phyloP scores from a whole-genome alignment of 2,329 filamentous ascomycete species.

The Nothophoma quercina region DNA sequence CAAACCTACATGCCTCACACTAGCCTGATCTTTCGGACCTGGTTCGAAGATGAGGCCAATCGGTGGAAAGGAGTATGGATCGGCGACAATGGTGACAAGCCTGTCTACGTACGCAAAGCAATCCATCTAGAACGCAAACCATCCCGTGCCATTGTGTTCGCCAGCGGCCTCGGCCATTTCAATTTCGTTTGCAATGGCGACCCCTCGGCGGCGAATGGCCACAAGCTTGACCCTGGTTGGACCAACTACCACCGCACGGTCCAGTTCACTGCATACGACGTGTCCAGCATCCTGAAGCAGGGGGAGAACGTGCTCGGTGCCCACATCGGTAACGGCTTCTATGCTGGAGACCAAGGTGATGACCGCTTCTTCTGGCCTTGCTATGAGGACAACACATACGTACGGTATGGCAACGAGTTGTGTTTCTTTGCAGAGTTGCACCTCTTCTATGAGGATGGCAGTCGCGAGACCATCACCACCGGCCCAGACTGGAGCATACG shows the following conservation, averaged over 20 bases:
- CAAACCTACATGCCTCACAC: slow-evolving; percentile 55
- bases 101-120: slow-evolving; percentile 50
- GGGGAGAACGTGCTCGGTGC: slow-evolving; percentile 50
- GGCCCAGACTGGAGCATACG: slow-evolving; percentile 50
- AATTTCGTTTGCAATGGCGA: slow-evolving; percentile 50
- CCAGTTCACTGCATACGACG: slow-evolving; percentile 55
- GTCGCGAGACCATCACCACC: slow-evolving; percentile 46
- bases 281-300: slow-evolving; percentile 43
- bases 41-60: slow-evolving; percentile 52
- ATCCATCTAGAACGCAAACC: slow-evolving; percentile 42
- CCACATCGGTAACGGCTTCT: slow-evolving; percentile 55
- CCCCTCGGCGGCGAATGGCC: slow-evolving; percentile 43
- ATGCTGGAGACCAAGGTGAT: slow-evolving; percentile 52
- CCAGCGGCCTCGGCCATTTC: slow-evolving; percentile 53
- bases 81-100: slow-evolving; percentile 51
- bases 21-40: slow-evolving; percentile 53
- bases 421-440: slow-evolving; percentile 54
- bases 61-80: slow-evolving; percentile 54
- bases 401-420: slow-evolving; percentile 45
- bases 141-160: slow-evolving; percentile 46
- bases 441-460: slow-evolving; percentile 49
- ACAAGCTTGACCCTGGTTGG: slow-evolving; percentile 47
- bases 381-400: slow-evolving; percentile 54
- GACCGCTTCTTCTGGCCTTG: slow-evolving; percentile 55
- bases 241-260: slow-evolving; percentile 53